Percentiles rank a stretch among this genome's conserved stretches.
These are phyloP conservation scores for Trichoderma erinaceum DNA, from an alignment of 495 filamentous ascomycete genomes.

Conservation along the genomic window DNA sequence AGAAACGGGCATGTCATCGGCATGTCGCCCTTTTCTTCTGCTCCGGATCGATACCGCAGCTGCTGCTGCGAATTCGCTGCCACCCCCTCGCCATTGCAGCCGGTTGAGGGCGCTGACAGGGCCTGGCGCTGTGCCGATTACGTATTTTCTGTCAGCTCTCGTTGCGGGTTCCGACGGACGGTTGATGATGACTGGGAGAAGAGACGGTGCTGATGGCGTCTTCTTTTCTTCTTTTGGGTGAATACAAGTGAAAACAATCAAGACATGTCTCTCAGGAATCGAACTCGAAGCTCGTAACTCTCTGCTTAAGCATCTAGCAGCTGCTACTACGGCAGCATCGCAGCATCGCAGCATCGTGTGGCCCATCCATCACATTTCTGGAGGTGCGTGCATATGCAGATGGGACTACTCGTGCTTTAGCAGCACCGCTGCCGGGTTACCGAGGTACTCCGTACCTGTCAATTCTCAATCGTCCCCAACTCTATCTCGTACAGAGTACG, in stretches of 20 bases:
- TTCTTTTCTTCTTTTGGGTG: too few relatives aligned
- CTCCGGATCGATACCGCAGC: neutral
- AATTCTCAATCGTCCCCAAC: neutral
- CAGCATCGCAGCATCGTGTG: too few relatives aligned
- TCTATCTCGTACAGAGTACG: neutral
- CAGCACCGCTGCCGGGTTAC: neutral
- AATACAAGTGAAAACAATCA: too few relatives aligned
- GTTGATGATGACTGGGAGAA: too few relatives aligned
- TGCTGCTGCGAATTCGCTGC: neutral
- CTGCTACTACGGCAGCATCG: too few relatives aligned
- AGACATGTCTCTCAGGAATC: too few relatives aligned
- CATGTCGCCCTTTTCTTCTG: neutral
- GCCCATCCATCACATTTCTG: too few relatives aligned
- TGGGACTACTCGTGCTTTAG: neutral
- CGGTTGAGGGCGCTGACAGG: neutral
- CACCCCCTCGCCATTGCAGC: constrained; percentile 10
- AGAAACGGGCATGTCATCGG: neutral
- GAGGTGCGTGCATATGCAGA: too few relatives aligned
- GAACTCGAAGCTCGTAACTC: too few relatives aligned
- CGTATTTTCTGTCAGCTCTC: neutral
- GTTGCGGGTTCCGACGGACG: too few relatives aligned
- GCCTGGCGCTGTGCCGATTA: neutral
- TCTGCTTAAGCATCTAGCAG: too few relatives aligned
- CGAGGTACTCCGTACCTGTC: neutral
- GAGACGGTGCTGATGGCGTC: too few relatives aligned